Conservation (phyloP, 179 eudicot species). For the Silene noctiflora region DNA sequence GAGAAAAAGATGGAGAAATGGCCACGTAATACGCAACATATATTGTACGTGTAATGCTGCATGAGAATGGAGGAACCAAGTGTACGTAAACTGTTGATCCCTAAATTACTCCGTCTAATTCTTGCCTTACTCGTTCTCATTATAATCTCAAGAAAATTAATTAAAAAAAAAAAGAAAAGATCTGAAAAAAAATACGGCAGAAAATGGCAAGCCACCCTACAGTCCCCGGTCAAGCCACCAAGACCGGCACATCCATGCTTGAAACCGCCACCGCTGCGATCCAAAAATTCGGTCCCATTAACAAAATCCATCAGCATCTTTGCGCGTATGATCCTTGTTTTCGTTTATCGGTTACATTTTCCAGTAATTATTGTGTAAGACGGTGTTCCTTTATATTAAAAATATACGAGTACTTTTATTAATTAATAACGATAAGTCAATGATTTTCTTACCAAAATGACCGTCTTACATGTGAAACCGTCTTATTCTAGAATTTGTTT, state of each 20-base stretch:
- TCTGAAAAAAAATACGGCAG: background rate
- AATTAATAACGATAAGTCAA: too few species aligned
- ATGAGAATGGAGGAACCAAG: conserved; percentile 6
- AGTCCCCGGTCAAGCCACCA: conserved; percentile 70
- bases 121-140: background rate
- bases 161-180: background rate
- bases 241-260: conserved; percentile 50
- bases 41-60: conserved; percentile 6
- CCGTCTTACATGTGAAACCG: too few species aligned
- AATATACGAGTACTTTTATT: too few species aligned
- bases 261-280: conserved; percentile 72
- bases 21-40: background rate
- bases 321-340: conserved; percentile 54
- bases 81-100: conserved; percentile 8
- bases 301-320: conserved; percentile 86
- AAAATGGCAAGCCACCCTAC: conserved; percentile 44
- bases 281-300: conserved; percentile 72
- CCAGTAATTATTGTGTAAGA: too few species aligned
- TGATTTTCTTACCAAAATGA: too few species aligned
- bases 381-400: too few species aligned
- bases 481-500: too few species aligned
- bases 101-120: background rate
- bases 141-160: background rate
- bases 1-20: background rate
- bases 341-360: too few species aligned